Evolutionary conservation across 176 grass and related monocot genomes (phyloP), one percentile per base, ranked within the genome.

Genomic region (Aegilops speltoides): DNA sequence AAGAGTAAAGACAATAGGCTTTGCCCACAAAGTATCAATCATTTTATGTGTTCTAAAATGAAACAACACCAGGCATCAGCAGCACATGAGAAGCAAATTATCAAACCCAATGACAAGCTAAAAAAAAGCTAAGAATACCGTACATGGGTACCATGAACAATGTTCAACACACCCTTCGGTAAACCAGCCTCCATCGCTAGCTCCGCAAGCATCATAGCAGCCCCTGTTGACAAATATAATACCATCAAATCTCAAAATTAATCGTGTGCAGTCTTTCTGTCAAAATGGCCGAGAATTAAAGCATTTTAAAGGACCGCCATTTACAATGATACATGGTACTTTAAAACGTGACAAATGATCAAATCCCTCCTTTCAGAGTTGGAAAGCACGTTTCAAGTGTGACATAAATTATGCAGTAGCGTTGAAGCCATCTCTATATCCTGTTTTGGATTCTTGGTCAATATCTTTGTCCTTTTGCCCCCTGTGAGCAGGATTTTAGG

Each of bases 81-180:
- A 83, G 20, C 38, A 71, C 20, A 87, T 64, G 45, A 19, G 2
- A 76, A 15, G 16, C 34, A 85, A 77, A 68, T 33, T 82, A 86
- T n/a, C 16, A 1, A 77, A 71, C 24, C 22, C 54, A 70, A 31
- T 57, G 24, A 4, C 54, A 17, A 56, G 19, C 37, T 83, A 1
- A 78, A 66, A 62, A 64, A 62, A 56, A 77, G 24, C 71, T 22
- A 40, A 81, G 48, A 43, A 61, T 84, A 83, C 26, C 93, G 71
- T 94, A 99, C 97, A 91, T 96, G 88, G 68, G 97, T 99, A 75
- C 97, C 97, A 80, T 99, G 97, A 87, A 99, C 97, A 91, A 96
- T 91, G 83, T 99, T 99, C 80, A 99, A 83, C 36, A 96, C 94
- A 43, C 96, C 93, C 86, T 98, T 91, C 25, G 96, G 96, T 76